A percentile compares a stretch with the other conserved stretches of the same genome.
Evolutionary conservation across 257 asterid genomes (phyloP).

Genomic region (Dorcoceras hygrometricum): DNA sequence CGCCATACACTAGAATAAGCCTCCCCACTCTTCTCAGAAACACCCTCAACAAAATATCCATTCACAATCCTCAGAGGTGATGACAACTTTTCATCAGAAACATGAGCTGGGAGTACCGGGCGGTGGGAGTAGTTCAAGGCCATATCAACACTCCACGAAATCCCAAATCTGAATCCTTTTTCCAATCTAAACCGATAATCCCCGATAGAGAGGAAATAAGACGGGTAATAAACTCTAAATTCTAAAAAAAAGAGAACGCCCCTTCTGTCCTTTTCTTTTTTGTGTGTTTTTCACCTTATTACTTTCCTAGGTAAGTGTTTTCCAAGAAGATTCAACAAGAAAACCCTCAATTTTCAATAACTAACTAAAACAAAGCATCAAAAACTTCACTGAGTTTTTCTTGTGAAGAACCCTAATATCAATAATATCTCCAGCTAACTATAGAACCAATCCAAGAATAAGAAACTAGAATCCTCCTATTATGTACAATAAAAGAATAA

Average conservation of each 20-base stretch:
- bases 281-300: neutral
- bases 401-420: slow-evolving; percentile 40
- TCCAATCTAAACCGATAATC: slow-evolving; percentile 17
- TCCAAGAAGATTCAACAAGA: slow-evolving; percentile 42
- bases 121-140: slow-evolving; percentile 83
- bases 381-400: slow-evolving; percentile 77
- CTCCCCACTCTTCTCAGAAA: slow-evolving; percentile 52
- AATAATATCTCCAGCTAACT: slow-evolving; percentile 25
- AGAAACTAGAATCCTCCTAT: slow-evolving; percentile 7
- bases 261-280: slow-evolving; percentile 3
- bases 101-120: slow-evolving; percentile 49
- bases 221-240: slow-evolving; percentile 1
- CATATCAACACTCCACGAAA: slow-evolving; percentile 58
- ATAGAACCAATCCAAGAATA: slow-evolving; percentile 20
- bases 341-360: slow-evolving; percentile 82
- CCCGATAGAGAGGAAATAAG: slow-evolving; percentile 4
- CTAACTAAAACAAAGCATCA: slow-evolving; percentile 84
- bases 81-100: slow-evolving; percentile 57
- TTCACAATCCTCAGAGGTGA: slow-evolving; percentile 62
- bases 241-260: neutral
- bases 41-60: slow-evolving; percentile 63
- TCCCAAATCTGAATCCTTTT: slow-evolving; percentile 14
- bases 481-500: slow-evolving; percentile 37
- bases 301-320: neutral
- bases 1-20: slow-evolving; percentile 39